phyloP scores from a whole-genome alignment of 306 rosid genomes.

The Chamaecrista fasciculata region DNA sequence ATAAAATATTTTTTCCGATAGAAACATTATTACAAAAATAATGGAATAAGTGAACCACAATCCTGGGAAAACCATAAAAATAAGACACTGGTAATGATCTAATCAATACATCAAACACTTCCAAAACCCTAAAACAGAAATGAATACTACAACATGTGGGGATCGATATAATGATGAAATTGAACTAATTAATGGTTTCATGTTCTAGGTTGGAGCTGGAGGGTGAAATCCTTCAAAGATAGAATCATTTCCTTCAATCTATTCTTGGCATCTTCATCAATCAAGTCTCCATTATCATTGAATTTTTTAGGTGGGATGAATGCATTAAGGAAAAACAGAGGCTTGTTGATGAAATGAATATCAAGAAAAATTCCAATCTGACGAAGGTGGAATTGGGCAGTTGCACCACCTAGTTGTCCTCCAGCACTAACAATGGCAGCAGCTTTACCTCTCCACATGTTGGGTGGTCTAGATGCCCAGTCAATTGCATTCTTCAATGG shows the following conservation, averaged over 20 bases:
- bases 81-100: too few species aligned
- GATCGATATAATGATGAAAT: too few species aligned
- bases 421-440: constrained; percentile 28
- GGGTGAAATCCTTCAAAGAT: constrained; percentile 38
- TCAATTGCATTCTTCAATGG: constrained; percentile 64
- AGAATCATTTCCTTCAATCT: constrained; percentile 40
- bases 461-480: constrained; percentile 65
- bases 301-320: constrained; percentile 51
- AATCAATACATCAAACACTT: too few species aligned
- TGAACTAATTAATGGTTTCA: too few species aligned
- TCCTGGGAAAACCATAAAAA: too few species aligned
- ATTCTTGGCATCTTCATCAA: constrained; percentile 33
- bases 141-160: too few species aligned
- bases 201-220: constrained; percentile 30
- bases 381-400: constrained; percentile 58
- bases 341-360: constrained; percentile 67
- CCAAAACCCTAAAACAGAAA: too few species aligned
- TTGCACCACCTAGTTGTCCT: constrained; percentile 38
- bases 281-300: constrained; percentile 44
- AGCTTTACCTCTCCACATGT: constrained; percentile 55
- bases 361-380: constrained; percentile 59
- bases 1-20: too few species aligned
- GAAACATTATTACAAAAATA: too few species aligned
- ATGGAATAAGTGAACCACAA: too few species aligned
- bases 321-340: constrained; percentile 45